A percentile compares a stretch with the other conserved stretches of the same genome.
Conservation (phyloP, 257 asterid genomes). For the Nicotiana obtusifolia region DNA sequence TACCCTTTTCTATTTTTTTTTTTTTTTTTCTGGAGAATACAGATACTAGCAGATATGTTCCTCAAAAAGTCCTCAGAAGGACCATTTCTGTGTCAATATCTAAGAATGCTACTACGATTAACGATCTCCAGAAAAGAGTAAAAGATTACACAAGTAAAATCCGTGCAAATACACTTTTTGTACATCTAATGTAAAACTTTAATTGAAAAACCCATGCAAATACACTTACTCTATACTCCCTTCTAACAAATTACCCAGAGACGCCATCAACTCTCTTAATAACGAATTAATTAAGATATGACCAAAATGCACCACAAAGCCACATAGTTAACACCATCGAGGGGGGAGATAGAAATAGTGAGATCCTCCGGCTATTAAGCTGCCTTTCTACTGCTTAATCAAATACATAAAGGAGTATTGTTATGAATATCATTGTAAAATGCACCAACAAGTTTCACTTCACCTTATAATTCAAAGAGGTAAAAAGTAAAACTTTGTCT, state of each 20-base stretch:
- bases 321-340: neutral
- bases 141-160: neutral
- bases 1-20: neutral
- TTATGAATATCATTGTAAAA: neutral
- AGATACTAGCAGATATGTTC: neutral
- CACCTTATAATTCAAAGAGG: neutral
- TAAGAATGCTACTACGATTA: neutral
- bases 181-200: neutral
- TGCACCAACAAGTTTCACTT: neutral
- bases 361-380: neutral
- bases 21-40: neutral
- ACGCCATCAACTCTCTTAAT: neutral
- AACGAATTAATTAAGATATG: neutral
- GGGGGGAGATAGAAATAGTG: neutral
- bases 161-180: neutral
- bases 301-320: neutral
- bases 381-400: neutral
- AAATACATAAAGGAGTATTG: neutral
- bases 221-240: neutral
- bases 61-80: constrained; percentile 3
- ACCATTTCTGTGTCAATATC: neutral
- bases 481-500: neutral
- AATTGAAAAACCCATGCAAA: constrained; percentile 1
- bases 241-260: neutral
- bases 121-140: neutral